Conservation (phyloP, 148 eudicot species). For the Hydrangea macrophylla region DNA sequence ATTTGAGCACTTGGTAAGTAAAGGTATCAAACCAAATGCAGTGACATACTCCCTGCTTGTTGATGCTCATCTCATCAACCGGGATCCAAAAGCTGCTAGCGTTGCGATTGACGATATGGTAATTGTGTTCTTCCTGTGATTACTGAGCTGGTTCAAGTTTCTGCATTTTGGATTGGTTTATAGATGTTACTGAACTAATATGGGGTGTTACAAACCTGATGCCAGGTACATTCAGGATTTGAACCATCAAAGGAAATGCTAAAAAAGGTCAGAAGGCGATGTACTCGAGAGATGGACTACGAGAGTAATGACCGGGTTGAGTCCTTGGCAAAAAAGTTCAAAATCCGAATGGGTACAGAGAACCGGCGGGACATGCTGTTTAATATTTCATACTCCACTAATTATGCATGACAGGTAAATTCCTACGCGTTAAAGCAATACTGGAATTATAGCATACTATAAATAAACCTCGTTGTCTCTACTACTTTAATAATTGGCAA, state of each 20-base stretch:
- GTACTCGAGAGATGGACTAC: constrained; percentile 67
- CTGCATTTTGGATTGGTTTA: background rate
- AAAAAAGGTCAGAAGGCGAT: constrained; percentile 77
- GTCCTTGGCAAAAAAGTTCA: constrained; percentile 40
- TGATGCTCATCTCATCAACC: constrained; percentile 75
- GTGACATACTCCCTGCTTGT: constrained; percentile 74
- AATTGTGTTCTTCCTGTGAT: constrained; percentile 14
- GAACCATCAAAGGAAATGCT: constrained; percentile 63
- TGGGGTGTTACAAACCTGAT: background rate
- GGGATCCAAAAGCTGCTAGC: constrained; percentile 78
- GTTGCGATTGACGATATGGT: constrained; percentile 71
- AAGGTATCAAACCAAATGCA: constrained; percentile 74
- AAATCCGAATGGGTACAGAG: constrained; percentile 55
- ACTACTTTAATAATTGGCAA: background rate
- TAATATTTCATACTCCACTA: constrained; percentile 52
- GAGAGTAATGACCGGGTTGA: constrained; percentile 48
- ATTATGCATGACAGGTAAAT: constrained; percentile 46
- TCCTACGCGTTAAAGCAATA: constrained; percentile 6
- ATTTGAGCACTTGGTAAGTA: constrained; percentile 61
- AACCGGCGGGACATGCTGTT: constrained; percentile 65
- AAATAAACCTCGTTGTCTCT: background rate
- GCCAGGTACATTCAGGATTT: constrained; percentile 73
- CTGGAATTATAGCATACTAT: constrained; percentile 7
- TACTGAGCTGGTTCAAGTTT: background rate
- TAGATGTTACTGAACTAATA: background rate